These are phyloP conservation scores for Nissolia schottii DNA, from an alignment of 306 rosid species.

Conservation along the genomic window DNA sequence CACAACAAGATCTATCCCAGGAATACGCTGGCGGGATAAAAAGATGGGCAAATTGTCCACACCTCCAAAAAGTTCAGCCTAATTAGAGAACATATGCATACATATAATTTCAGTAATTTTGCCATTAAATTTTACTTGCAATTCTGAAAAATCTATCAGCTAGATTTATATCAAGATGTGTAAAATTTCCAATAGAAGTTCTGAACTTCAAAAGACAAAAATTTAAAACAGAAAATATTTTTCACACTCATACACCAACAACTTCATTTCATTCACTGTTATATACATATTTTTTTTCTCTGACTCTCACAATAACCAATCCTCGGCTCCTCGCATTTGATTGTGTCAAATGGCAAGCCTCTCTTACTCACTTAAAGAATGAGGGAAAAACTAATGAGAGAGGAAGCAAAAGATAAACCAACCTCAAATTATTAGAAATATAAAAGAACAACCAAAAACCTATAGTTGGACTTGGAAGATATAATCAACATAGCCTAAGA, in stretches of 20 bases:
- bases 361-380: not conserved
- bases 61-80: slow-evolving; percentile 91
- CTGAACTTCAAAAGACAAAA: not conserved
- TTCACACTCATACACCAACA: not conserved
- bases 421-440: not conserved
- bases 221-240: not conserved
- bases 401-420: not conserved
- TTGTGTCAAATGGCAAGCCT: not conserved
- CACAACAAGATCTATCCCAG: slow-evolving; percentile 58
- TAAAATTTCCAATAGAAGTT: not conserved
- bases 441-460: not conserved
- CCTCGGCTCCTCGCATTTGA: not conserved
- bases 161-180: not conserved
- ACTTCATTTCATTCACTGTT: not conserved
- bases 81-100: not conserved
- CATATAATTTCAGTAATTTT: not conserved
- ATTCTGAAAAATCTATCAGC: not conserved
- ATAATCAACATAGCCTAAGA: slow-evolving; percentile 5
- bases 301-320: not conserved
- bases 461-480: not conserved
- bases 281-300: not conserved
- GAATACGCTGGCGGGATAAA: slow-evolving; percentile 67
- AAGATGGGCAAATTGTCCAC: slow-evolving; percentile 60
- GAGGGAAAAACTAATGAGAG: not conserved
- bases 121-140: not conserved